Evolutionary conservation across 306 rosid genomes (phyloP), one percentile per base, ranked within the genome.

Genomic region (Dryas octopetala): DNA sequence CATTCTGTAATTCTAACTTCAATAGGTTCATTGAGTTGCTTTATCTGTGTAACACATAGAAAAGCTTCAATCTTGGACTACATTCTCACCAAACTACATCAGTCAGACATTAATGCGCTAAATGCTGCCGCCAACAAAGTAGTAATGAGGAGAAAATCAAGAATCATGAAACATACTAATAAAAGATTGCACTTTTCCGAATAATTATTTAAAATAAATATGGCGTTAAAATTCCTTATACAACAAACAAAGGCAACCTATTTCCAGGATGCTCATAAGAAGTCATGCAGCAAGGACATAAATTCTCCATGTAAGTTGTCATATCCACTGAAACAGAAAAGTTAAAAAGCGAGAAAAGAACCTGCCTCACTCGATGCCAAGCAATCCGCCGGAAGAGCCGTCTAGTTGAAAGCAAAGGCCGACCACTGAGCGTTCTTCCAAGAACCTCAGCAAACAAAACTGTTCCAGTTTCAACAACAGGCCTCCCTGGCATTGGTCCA

Each of bases 321-420:
- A 79, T 59, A 62, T 69, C 53, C 45, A 75, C 67, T 66, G 38
- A 70, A 74, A 77, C 70, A 70, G 66, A 43, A 70, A 73, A 74
- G 28, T 76, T 74, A 74, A 68, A 74, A 85, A 83, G 91, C 80
- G 65, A 84, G 96, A 83, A 67, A 83, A 87, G 86, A 84, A 95
- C 98, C 98, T 95, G 98, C 97, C 95, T 91, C 90, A 95, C 91
- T 85, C 97, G 93, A 80, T 86, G 96, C 98, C 98, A 95, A 40
- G 98, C 89, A 53, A 83, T 82, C 62, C 89, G 78, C 26, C 98
- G 95, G 78, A 90, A 91, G 80, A 87, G 87, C 70, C 96, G 78
- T 78, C 98, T 83, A 26, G 97, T 90, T 7, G 98, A 91, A 71
- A 95, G 90, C 89, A 95, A 89, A 9, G 98, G 97, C 60, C 98